Evolutionary conservation across 2,329 filamentous ascomycete species (phyloP), one percentile per base, ranked within the genome.

Genomic region (Plenodomus biglobosus): DNA sequence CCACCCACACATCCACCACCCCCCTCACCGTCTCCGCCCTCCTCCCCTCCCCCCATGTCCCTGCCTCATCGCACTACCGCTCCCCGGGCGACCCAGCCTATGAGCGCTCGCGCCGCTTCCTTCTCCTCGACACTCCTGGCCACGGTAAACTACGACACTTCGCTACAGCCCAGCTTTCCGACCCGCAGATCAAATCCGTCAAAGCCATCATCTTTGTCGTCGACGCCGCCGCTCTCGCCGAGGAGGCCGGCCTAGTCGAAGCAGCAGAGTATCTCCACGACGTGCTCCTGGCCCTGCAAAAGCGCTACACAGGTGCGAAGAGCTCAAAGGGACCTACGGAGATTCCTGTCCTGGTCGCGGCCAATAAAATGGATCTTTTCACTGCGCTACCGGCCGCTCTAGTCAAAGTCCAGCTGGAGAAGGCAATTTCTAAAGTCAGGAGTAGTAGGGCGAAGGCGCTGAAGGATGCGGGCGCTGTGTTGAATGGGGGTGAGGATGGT

Each of bases 361-460:
- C 91, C 44, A 99, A 97, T 74, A 99, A 99, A 79, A 82, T 91
- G 68, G 94, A 99, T 70, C 79, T 99, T 1, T 99, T 99, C 70
- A 96, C 94, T 0, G 90, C 92, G 7, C 76, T 96, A 42, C 94
- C 94, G 0, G 83, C 88, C 0, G 80, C 82, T 5, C 78, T 95
- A 24, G 88, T 96, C 50, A 86, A 83, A 71, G 79, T 80, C 44
- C 83, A 82, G 55, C 77, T 99, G 13, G 92, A 97, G 74, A 78
- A 80, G 11, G 92, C 96, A 70, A 84, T 97, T 51, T 84, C 85
- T 20, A 83, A 87, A 41, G 87, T 97, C 43, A 83, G 92, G 40
- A 78, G 80, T 48, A 88, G 88, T 35, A 85, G 85, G 68, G 66
- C 86, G 61, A 92, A 88, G 74, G 91, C 90, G 0, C 72, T 99